These are phyloP conservation scores for Borovskyia barvae DNA, from an alignment of 208 protist species.

Conservation along the genomic window DNA sequence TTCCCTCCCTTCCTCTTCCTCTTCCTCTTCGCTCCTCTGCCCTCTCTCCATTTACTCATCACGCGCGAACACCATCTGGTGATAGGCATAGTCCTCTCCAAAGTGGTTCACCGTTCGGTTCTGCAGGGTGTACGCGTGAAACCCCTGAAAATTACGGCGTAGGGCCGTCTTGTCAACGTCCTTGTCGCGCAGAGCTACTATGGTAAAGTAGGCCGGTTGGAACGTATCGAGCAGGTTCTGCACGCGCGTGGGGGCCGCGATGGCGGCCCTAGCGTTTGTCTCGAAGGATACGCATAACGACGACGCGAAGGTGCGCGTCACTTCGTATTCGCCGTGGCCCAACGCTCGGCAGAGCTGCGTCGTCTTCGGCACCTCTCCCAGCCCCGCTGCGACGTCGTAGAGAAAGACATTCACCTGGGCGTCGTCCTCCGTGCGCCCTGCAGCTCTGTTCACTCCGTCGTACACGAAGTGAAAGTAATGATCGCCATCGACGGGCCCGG, in stretches of 20 bases:
- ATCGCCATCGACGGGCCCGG: constrained; percentile 80
- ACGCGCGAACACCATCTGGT: constrained; percentile 62
- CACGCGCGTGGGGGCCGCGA: constrained; percentile 29
- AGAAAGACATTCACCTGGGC: constrained; percentile 82
- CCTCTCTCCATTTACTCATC: not conserved
- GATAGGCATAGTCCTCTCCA: constrained; percentile 77
- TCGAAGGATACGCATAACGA: constrained; percentile 66
- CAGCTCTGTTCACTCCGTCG: constrained; percentile 51
- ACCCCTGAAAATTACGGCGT: constrained; percentile 31
- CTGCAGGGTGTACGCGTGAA: constrained; percentile 56
- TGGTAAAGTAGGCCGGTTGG: constrained; percentile 58
- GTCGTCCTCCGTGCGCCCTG: constrained; percentile 41
- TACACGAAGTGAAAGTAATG: constrained; percentile 90
- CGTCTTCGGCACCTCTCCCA: constrained; percentile 17
- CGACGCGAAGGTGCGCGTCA: constrained; percentile 47
- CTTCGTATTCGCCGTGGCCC: constrained; percentile 56
- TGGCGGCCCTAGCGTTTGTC: constrained; percentile 50
- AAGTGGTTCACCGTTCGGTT: constrained; percentile 75
- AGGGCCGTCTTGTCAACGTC: constrained; percentile 23
- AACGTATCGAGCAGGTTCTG: constrained; percentile 45
- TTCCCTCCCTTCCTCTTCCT: not conserved
- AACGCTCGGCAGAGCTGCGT: constrained; percentile 35
- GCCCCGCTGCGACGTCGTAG: constrained; percentile 41
- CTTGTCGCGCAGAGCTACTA: constrained; percentile 68
- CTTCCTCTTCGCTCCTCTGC: not conserved